These are phyloP conservation scores for Geotrichum restrictum DNA, from an alignment of 1,139 yeast genomes.

Conservation along the genomic window DNA sequence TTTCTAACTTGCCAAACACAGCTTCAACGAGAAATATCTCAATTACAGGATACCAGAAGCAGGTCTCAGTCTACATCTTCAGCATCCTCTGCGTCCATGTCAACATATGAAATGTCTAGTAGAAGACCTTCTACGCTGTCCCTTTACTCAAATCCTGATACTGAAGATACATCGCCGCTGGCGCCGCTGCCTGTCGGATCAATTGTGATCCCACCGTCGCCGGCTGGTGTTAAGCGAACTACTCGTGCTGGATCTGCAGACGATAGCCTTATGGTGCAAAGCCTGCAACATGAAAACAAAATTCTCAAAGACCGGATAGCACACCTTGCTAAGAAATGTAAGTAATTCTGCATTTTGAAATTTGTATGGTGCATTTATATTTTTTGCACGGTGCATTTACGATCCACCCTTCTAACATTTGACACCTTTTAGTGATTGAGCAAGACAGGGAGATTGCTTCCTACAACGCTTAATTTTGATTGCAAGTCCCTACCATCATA, in stretches of 20 bases:
- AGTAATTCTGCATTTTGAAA: too few species aligned
- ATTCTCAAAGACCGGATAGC: slow-evolving; percentile 4
- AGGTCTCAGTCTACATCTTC: not conserved
- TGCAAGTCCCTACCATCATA: too few species aligned
- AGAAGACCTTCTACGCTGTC: slow-evolving; percentile 32
- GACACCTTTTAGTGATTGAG: slow-evolving; percentile 29
- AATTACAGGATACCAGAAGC: not conserved
- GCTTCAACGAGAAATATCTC: not conserved
- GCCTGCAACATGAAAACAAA: slow-evolving; percentile 1
- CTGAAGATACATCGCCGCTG: slow-evolving; percentile 24
- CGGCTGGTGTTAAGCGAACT: too few species aligned
- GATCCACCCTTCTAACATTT: not conserved
- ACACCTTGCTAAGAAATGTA: slow-evolving; percentile 16
- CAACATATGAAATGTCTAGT: slow-evolving; percentile 20
- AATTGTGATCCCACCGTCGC: too few species aligned
- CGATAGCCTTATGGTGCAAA: not conserved
- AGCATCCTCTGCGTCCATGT: slow-evolving; percentile 27
- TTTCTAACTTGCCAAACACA: not conserved
- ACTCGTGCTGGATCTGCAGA: too few species aligned
- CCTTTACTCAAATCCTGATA: slow-evolving; percentile 27
- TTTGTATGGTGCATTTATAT: too few species aligned
- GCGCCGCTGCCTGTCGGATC: too few species aligned
- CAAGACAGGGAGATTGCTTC: slow-evolving; percentile 34
- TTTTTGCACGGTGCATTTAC: too few species aligned
- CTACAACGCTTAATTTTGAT: not conserved